Evolutionary conservation across 129 eudicot species (phyloP).

Genomic region (Arctium minus): DNA sequence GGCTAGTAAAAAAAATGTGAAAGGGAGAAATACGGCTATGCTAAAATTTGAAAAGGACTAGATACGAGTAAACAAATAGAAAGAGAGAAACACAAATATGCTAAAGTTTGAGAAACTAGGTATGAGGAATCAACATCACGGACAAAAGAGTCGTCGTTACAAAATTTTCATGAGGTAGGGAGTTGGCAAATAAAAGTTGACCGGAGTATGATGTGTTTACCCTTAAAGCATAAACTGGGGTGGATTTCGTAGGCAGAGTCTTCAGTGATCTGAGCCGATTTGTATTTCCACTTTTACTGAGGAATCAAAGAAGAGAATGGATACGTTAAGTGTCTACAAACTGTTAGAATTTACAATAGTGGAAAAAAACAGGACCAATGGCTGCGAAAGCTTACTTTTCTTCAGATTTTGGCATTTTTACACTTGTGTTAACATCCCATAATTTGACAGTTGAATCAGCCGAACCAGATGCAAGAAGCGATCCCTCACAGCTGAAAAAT

Average conservation of each 20-base stretch:
- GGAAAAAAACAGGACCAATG: background rate
- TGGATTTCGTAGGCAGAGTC: slow-evolving; percentile 88
- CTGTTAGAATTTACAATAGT: background rate
- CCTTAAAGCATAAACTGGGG: slow-evolving; percentile 83
- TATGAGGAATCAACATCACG: background rate
- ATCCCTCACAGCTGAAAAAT: slow-evolving; percentile 87
- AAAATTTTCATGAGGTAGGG: background rate
- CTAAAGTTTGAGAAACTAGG: background rate
- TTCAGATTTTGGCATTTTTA: slow-evolving; percentile 54
- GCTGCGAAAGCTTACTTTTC: slow-evolving; percentile 52
- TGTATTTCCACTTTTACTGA: slow-evolving; percentile 66
- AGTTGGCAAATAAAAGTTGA: background rate
- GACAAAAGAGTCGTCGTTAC: background rate
- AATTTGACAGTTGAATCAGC: slow-evolving; percentile 97
- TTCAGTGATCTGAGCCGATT: slow-evolving; percentile 90
- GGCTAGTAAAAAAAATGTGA: background rate
- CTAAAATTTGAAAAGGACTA: too few species aligned
- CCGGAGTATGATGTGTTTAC: slow-evolving; percentile 27
- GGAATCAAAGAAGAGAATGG: background rate
- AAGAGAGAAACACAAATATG: too few species aligned
- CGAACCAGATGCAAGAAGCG: slow-evolving; percentile 98
- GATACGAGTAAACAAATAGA: too few species aligned
- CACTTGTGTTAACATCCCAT: slow-evolving; percentile 90
- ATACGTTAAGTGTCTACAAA: background rate
- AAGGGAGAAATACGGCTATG: too few species aligned